Evolutionary conservation across 2,329 filamentous ascomycete genomes (phyloP), one percentile per base, ranked within the genome.

Genomic region (Chrysoporthe puriensis): DNA sequence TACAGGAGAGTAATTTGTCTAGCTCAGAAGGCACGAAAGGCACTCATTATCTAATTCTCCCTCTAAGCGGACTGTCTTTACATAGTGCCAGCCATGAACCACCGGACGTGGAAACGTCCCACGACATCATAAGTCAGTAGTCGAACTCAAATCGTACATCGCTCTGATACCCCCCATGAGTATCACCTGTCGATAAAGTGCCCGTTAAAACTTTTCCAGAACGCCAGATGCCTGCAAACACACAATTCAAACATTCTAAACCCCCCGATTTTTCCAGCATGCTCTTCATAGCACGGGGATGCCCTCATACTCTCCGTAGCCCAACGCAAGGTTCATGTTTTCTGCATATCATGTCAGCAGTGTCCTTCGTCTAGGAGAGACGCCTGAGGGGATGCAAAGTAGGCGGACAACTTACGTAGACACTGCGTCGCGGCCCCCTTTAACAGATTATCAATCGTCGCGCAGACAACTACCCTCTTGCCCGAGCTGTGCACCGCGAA

Each of bases 401-500:
- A 62, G 62, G 67, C 50, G 64, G n/a, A 14, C 68, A 66, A 90
- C 91, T 86, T 86, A 93, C 91, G 94, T 78, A 97, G 81, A 82
- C 94, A 97, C 79, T 97, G 94, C 13, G 94, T 97, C 7, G 92
- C 92, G 64, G 94, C 94, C 69, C 94, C 94, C 87, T 97, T 97
- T 74, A 96, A 85, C 73, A 97, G 82, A 80, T 97, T 97, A 80
- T 97, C 94, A 75, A 97, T 97, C 2, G 92, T 97, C 21, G 91
- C 92, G 76, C 94, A 96, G 71, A 98, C 88, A n/a, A 98, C 95
- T 0, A 96, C 94, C 63, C 96, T 87, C 86, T 94, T 96, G 67
- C 95, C 95, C 32, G 88, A 89, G 73, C 88, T 93, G 81, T 97
- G 91, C 50, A 97, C 93, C n/a, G 93, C 94, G 75, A 98, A 98